phyloP scores from a whole-genome alignment of 2,329 filamentous ascomycete species.

The Colletotrichum simmondsii region DNA sequence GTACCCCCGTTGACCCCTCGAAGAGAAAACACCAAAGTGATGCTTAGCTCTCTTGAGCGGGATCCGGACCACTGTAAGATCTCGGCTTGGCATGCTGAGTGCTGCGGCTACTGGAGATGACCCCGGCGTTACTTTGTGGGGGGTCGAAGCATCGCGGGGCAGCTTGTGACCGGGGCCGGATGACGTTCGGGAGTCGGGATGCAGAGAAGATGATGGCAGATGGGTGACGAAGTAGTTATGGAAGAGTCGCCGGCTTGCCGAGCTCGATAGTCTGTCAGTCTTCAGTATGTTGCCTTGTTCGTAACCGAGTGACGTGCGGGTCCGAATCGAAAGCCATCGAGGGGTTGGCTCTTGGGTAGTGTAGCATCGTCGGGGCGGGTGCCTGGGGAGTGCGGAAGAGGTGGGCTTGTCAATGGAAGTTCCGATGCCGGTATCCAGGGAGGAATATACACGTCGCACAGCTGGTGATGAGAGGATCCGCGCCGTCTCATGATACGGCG shows the following conservation, averaged over 20 bases:
- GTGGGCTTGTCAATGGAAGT: neutral
- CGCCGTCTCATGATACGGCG: slow-evolving; percentile 12
- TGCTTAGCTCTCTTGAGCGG: slow-evolving; percentile 94
- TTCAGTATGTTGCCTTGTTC: neutral
- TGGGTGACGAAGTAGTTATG: slow-evolving; percentile 99
- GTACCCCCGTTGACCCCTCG: slow-evolving; percentile 84
- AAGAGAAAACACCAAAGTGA: slow-evolving; percentile 86
- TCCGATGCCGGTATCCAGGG: neutral
- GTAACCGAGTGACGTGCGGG: neutral
- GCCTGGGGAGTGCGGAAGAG: neutral
- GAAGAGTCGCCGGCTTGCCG: slow-evolving; percentile 65
- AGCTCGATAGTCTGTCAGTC: neutral
- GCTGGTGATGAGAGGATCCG: neutral
- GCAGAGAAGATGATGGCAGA: slow-evolving; percentile 90
- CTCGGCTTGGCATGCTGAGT: slow-evolving; percentile 71
- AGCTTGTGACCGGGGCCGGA: slow-evolving; percentile 83
- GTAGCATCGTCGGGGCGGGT: neutral
- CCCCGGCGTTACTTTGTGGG: slow-evolving; percentile 71
- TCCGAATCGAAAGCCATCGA: neutral
- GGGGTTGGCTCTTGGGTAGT: neutral
- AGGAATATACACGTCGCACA: neutral
- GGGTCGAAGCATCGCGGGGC: slow-evolving; percentile 84
- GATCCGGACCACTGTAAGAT: slow-evolving; percentile 94
- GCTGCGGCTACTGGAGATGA: slow-evolving; percentile 68
- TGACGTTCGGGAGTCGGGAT: slow-evolving; percentile 80